These are phyloP conservation scores for Coemansia sp. DNA, from an alignment of 192 early-diverging fungal genomes.

Conservation along the genomic window DNA sequence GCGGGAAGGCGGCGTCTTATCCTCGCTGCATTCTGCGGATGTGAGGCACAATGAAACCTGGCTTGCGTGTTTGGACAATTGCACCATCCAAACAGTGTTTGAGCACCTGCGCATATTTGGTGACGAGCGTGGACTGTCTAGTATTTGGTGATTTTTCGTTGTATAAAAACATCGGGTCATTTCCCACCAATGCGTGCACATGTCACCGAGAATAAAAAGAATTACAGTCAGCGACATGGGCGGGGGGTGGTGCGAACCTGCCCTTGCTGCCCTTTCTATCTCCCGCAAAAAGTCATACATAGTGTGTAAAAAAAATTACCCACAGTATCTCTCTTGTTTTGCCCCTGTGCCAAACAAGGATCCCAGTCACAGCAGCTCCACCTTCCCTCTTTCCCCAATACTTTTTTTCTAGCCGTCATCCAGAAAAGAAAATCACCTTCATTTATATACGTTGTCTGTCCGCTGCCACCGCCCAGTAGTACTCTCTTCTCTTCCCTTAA, in stretches of 20 bases:
- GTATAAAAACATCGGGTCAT: background rate
- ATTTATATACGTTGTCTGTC: background rate
- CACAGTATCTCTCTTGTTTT: background rate
- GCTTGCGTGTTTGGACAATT: background rate
- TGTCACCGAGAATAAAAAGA: background rate
- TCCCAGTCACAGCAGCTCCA: slow-evolving; percentile 8
- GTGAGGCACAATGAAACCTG: background rate
- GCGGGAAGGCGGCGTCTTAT: background rate
- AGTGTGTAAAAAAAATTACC: background rate
- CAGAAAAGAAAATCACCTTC: background rate
- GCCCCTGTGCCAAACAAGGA: background rate
- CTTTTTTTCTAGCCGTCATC: background rate
- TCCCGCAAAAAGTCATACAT: background rate
- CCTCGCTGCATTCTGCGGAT: background rate
- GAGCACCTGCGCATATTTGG: background rate
- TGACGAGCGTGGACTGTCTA: too few relatives aligned
- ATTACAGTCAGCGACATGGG: slow-evolving; percentile 9
- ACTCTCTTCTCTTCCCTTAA: background rate
- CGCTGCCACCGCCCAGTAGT: too few relatives aligned
- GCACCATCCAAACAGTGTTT: background rate
- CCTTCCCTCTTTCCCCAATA: slow-evolving; percentile 1
- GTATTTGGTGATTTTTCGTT: too few relatives aligned
- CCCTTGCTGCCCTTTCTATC: background rate
- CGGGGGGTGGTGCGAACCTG: background rate
- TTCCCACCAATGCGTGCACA: slow-evolving; percentile 8